Percentiles rank a stretch among this genome's conserved stretches.
Conservation (phyloP, 345 rosid species). For the Eucalyptus victrix region DNA sequence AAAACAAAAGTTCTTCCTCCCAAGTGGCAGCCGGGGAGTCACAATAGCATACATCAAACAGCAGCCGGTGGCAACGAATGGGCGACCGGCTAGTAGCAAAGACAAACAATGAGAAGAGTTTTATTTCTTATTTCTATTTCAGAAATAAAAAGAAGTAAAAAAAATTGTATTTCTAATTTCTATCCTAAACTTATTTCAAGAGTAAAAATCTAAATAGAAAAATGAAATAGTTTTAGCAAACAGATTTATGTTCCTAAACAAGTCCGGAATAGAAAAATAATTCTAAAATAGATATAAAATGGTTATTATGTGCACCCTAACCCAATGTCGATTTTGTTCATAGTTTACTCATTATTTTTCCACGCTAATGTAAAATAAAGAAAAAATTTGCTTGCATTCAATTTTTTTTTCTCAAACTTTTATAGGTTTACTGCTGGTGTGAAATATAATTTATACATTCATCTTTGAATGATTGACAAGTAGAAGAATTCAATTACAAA, state of each 20-base stretch:
- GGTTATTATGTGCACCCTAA: too few relatives aligned
- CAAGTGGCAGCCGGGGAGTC: accelerated
- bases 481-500: not conserved
- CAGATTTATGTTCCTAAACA: accelerated
- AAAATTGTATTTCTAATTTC: too few relatives aligned
- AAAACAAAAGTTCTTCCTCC: too few relatives aligned
- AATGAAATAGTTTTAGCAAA: too few relatives aligned
- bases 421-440: not conserved
- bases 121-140: too few relatives aligned
- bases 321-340: not conserved
- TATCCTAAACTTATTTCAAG: too few relatives aligned
- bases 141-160: too few relatives aligned
- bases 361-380: not conserved
- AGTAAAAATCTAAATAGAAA: too few relatives aligned
- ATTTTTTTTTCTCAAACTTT: not conserved
- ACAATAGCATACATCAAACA: too few relatives aligned
- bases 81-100: accelerated
- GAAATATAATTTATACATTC: not conserved
- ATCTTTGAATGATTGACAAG: not conserved
- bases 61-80: too few relatives aligned
- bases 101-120: too few relatives aligned
- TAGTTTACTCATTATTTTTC: not conserved
- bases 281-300: accelerated
- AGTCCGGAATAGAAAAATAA: too few relatives aligned
- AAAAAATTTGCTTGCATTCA: not conserved